Conservation (phyloP, 805 yeast genomes). For the Spathaspora arborariae region DNA sequence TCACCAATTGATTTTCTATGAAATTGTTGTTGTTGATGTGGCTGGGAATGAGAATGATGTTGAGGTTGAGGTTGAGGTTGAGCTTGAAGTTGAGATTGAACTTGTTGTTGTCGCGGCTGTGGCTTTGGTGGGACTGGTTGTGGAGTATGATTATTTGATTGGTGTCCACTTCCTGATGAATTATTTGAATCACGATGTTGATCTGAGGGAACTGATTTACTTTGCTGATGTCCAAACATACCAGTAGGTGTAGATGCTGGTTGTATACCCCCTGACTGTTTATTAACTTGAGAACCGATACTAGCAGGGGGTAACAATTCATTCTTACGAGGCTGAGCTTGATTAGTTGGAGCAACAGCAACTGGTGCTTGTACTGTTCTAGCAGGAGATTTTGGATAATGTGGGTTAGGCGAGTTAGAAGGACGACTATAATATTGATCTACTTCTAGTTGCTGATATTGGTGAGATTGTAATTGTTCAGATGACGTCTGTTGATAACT, state of each 20-base stretch:
- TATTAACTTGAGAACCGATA: conserved; percentile 14
- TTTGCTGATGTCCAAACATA: neutral
- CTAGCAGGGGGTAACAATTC: conserved; percentile 33
- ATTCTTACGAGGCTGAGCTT: conserved; percentile 11
- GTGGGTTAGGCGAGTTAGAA: neutral
- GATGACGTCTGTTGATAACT: conserved; percentile 2
- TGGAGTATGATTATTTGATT: neutral
- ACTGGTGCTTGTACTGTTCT: conserved; percentile 4
- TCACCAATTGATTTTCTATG: conserved; percentile 91
- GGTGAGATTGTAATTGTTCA: neutral
- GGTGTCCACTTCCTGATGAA: neutral
- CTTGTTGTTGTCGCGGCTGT: neutral
- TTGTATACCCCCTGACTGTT: conserved; percentile 5
- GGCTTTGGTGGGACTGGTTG: neutral
- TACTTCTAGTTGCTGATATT: conserved; percentile 7
- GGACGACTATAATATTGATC: neutral
- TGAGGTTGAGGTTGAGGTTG: neutral
- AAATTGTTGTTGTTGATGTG: conserved; percentile 42
- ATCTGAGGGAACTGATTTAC: conserved; percentile 2
- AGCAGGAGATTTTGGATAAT: neutral
- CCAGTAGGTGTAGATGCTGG: conserved; percentile 6
- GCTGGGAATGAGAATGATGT: conserved; percentile 1
- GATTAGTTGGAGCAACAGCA: conserved; percentile 1
- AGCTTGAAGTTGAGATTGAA: neutral
- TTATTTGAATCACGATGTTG: conserved; percentile 1